Evolutionary conservation across 2,329 filamentous ascomycete genomes (phyloP).

Genomic region (Metarhizium sp.): DNA sequence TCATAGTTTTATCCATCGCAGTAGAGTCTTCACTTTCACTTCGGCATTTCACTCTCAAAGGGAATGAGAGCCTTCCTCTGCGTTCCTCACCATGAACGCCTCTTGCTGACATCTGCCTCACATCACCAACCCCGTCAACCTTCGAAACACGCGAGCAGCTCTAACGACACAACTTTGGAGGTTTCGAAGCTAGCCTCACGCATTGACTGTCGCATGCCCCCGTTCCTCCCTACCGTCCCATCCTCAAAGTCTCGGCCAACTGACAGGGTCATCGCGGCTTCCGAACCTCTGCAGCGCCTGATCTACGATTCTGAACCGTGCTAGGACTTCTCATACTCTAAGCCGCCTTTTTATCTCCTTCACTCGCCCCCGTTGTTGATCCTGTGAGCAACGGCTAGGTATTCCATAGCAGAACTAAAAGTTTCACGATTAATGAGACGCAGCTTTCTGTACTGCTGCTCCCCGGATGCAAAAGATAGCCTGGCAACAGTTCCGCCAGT

Average conservation of each 20-base stretch:
- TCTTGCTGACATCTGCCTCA: neutral
- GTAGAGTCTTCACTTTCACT: no score
- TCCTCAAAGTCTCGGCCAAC: neutral
- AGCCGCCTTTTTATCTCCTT: neutral
- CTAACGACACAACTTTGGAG: neutral
- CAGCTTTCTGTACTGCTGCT: neutral
- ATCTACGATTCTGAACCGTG: neutral
- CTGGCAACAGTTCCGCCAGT: neutral
- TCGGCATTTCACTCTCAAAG: no score
- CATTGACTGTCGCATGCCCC: conserved; percentile 10
- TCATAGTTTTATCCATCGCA: no score
- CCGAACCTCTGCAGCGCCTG: neutral
- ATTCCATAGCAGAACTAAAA: neutral
- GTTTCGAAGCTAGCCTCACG: conserved; percentile 9
- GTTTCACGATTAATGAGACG: neutral
- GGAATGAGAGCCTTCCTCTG: neutral
- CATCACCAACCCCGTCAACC: neutral
- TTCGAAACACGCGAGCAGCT: conserved; percentile 7
- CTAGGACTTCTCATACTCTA: neutral
- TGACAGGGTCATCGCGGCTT: neutral
- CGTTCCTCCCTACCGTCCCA: neutral
- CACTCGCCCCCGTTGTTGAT: neutral
- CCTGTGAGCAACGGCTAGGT: neutral
- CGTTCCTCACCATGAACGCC: neutral
- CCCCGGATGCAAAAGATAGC: neutral